Evolutionary conservation across 129 eudicot species (phyloP).

Genomic region (Centaurea solstitialis): DNA sequence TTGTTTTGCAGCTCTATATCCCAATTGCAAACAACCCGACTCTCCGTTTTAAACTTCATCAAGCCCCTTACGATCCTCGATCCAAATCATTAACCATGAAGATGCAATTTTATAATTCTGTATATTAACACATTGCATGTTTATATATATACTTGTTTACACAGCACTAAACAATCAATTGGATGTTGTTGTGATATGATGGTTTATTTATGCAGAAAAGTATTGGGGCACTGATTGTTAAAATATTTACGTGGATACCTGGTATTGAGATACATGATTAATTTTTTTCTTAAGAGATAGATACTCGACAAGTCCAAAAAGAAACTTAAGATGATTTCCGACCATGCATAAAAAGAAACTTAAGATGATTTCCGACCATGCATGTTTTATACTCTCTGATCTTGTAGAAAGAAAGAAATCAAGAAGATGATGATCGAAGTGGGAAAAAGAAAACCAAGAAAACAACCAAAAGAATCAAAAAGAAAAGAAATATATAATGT

Average conservation of each 20-base stretch:
- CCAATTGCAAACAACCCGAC: background rate
- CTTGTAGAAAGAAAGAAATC: too few species aligned
- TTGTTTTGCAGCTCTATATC: background rate
- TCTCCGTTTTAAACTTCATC: background rate
- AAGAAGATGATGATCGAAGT: too few species aligned
- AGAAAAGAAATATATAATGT: background rate
- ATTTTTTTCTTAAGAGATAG: too few species aligned
- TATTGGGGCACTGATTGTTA: background rate
- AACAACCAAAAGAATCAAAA: background rate
- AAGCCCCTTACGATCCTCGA: background rate
- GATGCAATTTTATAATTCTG: background rate
- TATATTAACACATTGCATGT: background rate
- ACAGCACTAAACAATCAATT: slow-evolving; percentile 2
- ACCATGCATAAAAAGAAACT: background rate
- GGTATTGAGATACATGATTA: too few species aligned
- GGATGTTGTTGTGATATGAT: background rate
- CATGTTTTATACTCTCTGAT: background rate
- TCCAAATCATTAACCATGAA: background rate
- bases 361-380: background rate
- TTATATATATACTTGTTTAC: background rate
- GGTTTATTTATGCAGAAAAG: background rate
- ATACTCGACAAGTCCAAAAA: background rate
- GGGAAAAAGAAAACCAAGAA: background rate
- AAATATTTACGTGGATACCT: too few species aligned
- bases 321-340: background rate